Conservation (phyloP, 176 grass and related monocot genomes). For the Sorghum bicolor region DNA sequence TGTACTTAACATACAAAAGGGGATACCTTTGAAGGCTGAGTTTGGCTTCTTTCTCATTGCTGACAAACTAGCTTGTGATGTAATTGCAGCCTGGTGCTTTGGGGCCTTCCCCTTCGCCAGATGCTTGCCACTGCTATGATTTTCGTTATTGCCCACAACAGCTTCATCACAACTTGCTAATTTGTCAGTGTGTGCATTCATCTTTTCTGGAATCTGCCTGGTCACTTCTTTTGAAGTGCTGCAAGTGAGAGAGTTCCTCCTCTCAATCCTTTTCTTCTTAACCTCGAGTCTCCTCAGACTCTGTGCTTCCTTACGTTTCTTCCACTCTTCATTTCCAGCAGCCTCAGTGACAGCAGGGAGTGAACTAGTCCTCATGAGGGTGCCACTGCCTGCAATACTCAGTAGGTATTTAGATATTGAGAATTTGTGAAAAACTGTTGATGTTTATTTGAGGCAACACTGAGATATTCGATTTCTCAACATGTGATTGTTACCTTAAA, state of each 20-base stretch:
- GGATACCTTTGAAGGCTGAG: conserved; percentile 31
- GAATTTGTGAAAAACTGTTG: background rate
- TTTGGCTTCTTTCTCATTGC: background rate
- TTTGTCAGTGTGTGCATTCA: conserved; percentile 19
- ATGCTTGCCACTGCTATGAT: background rate
- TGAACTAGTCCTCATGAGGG: conserved; percentile 51
- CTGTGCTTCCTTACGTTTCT: conserved; percentile 56
- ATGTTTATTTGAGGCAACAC: background rate
- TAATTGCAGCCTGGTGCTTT: conserved; percentile 1
- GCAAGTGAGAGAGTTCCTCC: conserved; percentile 50
- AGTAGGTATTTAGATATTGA: background rate
- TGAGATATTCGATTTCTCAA: background rate
- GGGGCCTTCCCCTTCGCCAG: conserved; percentile 11
- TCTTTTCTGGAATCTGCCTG: conserved; percentile 31
- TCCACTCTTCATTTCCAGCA: conserved; percentile 27
- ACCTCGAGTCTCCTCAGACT: conserved; percentile 56
- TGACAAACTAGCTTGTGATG: conserved; percentile 20
- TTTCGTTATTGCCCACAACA: background rate
- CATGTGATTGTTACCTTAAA: background rate
- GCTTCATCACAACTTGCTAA: background rate
- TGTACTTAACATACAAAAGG: background rate
- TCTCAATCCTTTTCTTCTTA: conserved; percentile 66
- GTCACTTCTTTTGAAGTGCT: conserved; percentile 9
- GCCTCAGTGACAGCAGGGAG: conserved; percentile 42
- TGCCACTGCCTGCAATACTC: background rate